Conservation (phyloP, 345 rosid genomes). For the Aquilaria yunnanensis region DNA sequence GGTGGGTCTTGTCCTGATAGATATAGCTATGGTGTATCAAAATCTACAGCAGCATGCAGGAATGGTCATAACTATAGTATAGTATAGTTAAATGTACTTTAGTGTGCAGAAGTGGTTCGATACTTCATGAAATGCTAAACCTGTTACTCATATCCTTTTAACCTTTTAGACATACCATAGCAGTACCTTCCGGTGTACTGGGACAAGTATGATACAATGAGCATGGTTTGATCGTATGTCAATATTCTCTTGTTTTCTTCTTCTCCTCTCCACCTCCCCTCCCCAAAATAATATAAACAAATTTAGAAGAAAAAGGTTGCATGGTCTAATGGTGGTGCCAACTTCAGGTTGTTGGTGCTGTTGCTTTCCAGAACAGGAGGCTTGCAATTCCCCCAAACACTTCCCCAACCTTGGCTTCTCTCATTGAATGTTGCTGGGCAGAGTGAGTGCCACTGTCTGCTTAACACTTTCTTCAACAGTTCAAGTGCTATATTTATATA, state of each 20-base stretch:
- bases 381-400: slow-evolving; percentile 69
- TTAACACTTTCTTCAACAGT: too few relatives aligned
- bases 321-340: not conserved
- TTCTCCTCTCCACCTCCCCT: not conserved
- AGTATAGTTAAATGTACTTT: too few relatives aligned
- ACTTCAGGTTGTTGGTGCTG: slow-evolving; percentile 92
- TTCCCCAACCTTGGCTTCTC: slow-evolving; percentile 67
- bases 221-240: not conserved
- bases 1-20: not conserved
- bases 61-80: too few relatives aligned
- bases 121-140: too few relatives aligned
- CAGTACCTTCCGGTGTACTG: not conserved
- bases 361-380: slow-evolving; percentile 95
- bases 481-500: not conserved
- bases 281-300: too few relatives aligned
- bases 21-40: too few relatives aligned
- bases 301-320: not conserved
- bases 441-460: slow-evolving; percentile 39
- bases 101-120: too few relatives aligned
- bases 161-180: too few relatives aligned
- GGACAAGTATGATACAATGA: not conserved
- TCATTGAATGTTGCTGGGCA: slow-evolving; percentile 97
- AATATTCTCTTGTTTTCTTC: not conserved
- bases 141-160: too few relatives aligned
- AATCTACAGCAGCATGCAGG: too few relatives aligned